These are phyloP conservation scores for Trichoderma arundinaceum DNA, from an alignment of 2,329 filamentous ascomycete species.

Conservation along the genomic window DNA sequence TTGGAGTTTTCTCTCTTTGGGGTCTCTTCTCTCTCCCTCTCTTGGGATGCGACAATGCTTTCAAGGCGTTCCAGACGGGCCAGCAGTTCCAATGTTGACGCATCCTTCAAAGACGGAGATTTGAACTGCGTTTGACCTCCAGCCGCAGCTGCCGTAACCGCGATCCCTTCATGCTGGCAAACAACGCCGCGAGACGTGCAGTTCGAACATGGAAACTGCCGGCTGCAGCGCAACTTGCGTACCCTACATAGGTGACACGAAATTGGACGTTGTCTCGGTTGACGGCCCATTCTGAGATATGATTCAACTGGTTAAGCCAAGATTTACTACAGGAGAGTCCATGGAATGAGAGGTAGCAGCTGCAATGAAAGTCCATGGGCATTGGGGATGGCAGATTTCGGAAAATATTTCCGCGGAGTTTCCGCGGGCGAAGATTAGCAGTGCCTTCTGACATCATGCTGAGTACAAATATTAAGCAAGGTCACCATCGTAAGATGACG, in stretches of 20 bases:
- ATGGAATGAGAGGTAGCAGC: constrained; percentile 14
- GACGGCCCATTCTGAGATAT: constrained; percentile 39
- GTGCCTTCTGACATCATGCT: constrained; percentile 11
- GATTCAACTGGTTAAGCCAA: constrained; percentile 17
- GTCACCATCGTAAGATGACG: too few relatives aligned
- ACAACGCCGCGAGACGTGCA: constrained; percentile 45
- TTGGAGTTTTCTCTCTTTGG: neutral
- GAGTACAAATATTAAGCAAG: neutral
- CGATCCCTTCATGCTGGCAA: constrained; percentile 38
- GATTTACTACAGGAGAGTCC: constrained; percentile 23
- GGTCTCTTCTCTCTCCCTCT: constrained; percentile 2
- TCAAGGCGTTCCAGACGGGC: constrained; percentile 37
- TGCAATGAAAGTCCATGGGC: constrained; percentile 13
- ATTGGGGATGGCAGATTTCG: constrained; percentile 4
- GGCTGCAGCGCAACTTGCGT: constrained; percentile 47
- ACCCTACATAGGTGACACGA: constrained; percentile 46
- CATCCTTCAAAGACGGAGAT: constrained; percentile 29
- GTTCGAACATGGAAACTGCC: constrained; percentile 46
- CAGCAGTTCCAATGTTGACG: constrained; percentile 36
- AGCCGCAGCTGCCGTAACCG: constrained; percentile 20
- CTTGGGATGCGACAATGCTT: constrained; percentile 34
- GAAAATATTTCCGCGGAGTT: constrained; percentile 17
- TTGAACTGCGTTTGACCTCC: constrained; percentile 15
- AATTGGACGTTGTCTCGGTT: constrained; percentile 45
- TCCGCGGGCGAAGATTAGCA: neutral